Evolutionary conservation across 169 alveolate genomes (phyloP), one percentile per base, ranked within the genome.

Genomic region (Eimeria zaria): DNA sequence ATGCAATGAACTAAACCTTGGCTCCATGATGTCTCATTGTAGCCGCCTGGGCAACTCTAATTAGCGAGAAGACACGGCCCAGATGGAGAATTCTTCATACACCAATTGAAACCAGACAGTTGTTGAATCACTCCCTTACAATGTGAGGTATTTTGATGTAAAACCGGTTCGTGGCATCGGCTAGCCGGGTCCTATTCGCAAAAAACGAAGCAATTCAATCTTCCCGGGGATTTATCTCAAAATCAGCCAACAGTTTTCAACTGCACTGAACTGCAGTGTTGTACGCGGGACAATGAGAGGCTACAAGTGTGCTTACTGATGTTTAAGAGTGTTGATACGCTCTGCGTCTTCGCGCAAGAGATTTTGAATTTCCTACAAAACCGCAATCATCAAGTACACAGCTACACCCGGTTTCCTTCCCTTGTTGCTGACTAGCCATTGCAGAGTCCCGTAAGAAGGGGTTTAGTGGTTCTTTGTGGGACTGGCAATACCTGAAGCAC

Each of bases 91-190:
- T 3, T 14, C 64, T 24, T 18, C 27, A 7, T 51, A 51, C 60
- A 12, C 60, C 12, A 51, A 58, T 14, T 16, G 6, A 58, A 58
- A 5, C 67, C 67, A 11, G 18, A 6, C 67, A 5, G 2, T 62
- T 24, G 71, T 12, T 33, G 51, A 55, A 81, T 12, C 2, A 27
- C 33, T 48, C 90, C 36, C 95, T 36, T 74, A 95, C 95, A 27
- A 95, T 64, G 78, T 96, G 97, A 18, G 97, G 97, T 36, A 96
- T 94, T 76, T 84, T 96, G 58, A 64, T 96, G 92, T 92, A 96
- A 55, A 92, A 96, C 24, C 96, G 96, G 58, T 96, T 96, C 30
- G 97, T 96, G 0, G 95, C 93, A 48, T 91, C 97, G 41, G 95
- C 95, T 22, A 96, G 55, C 41, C 76, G 76, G 44, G 92, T 60